A percentile compares a stretch with the other conserved stretches of the same genome.
phyloP scores from a whole-genome alignment of 768 basidiomycete genomes.

The Tricholoma saponaceum region DNA sequence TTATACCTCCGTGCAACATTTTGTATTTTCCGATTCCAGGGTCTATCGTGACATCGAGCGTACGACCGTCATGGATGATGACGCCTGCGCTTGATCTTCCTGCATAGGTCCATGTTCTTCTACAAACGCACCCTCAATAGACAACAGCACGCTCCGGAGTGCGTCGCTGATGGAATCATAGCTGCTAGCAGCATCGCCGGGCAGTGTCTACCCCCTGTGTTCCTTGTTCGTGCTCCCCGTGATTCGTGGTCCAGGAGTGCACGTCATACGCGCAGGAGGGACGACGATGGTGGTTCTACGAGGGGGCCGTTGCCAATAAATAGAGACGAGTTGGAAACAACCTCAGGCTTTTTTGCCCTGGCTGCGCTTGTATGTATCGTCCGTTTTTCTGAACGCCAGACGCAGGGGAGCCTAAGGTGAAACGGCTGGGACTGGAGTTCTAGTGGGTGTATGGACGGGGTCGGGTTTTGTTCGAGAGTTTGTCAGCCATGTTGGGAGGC shows the following conservation, averaged over 20 bases:
- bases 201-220: not conserved
- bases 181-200: not conserved
- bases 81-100: no score
- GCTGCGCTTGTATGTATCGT: constrained; percentile 10
- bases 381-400: not conserved
- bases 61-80: not conserved
- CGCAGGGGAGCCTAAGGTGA: not conserved
- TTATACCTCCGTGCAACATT: constrained; percentile 24
- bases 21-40: not conserved
- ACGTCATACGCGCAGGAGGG: constrained; percentile 40
- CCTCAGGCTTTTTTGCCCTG: constrained; percentile 4
- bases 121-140: constrained; percentile 2
- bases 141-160: constrained; percentile 17
- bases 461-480: constrained; percentile 63
- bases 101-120: not conserved
- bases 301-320: not conserved
- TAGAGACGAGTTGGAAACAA: not conserved
- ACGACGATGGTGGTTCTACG: not conserved
- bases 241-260: constrained; percentile 72
- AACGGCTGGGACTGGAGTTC: constrained; percentile 33
- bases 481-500: constrained; percentile 57
- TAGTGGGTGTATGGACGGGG: constrained; percentile 65
- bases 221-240: constrained; percentile 25
- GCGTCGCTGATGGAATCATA: constrained; percentile 20
- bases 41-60: constrained; percentile 3